Conservation (phyloP, 176 grass and related monocot genomes). For the Lolium multiflorum region DNA sequence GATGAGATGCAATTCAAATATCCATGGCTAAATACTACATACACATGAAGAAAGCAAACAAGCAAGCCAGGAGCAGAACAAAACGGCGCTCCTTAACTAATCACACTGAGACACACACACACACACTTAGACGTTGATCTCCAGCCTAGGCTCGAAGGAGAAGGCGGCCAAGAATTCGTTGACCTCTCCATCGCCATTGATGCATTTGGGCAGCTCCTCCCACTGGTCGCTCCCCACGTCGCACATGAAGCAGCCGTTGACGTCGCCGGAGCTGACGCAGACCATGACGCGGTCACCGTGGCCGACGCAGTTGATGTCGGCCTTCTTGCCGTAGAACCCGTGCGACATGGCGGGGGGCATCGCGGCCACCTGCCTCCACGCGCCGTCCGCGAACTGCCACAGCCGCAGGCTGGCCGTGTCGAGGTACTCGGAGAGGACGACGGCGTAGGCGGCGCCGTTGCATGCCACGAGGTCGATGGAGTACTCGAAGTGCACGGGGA, state of each 20-base stretch:
- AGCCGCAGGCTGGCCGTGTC: slow-evolving; percentile 63
- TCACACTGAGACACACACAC: background rate
- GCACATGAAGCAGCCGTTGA: slow-evolving; percentile 39
- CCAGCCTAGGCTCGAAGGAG: slow-evolving; percentile 71
- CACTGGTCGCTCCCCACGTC: slow-evolving; percentile 37
- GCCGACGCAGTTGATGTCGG: slow-evolving; percentile 66
- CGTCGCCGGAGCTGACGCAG: slow-evolving; percentile 56
- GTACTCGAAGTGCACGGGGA: slow-evolving; percentile 65
- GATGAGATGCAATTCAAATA: background rate
- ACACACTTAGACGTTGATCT: slow-evolving; percentile 39
- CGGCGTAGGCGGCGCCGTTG: slow-evolving; percentile 48
- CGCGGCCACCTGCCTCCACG: slow-evolving; percentile 58
- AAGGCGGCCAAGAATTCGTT: slow-evolving; percentile 65
- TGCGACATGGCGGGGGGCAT: slow-evolving; percentile 58
- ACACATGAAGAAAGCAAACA: slow-evolving; percentile 34
- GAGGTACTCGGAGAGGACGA: slow-evolving; percentile 65
- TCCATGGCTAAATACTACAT: background rate
- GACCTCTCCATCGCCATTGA: slow-evolving; percentile 38
- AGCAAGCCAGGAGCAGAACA: slow-evolving; percentile 30
- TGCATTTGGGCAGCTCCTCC: slow-evolving; percentile 56
- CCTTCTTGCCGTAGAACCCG: slow-evolving; percentile 51
- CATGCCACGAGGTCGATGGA: slow-evolving; percentile 66
- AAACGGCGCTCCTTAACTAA: slow-evolving; percentile 23
- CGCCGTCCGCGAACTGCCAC: slow-evolving; percentile 50
- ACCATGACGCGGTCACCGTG: slow-evolving; percentile 51